Conservation (phyloP, 2,329 filamentous ascomycete genomes). For the Scolecobasidium constrictum region DNA sequence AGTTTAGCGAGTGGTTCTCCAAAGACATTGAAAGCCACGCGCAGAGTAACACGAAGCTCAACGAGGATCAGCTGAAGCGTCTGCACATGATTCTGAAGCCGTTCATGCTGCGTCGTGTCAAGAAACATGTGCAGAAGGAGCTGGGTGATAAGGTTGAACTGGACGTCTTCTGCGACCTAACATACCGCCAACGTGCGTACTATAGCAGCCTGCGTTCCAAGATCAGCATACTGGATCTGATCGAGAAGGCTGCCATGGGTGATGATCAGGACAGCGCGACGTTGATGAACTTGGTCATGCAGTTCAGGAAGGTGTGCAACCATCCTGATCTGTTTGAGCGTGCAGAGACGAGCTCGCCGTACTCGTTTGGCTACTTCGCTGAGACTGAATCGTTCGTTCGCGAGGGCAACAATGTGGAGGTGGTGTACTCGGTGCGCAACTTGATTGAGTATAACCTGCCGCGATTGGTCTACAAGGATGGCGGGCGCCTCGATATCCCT, state of each 20-base stretch:
- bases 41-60: constrained; percentile 98
- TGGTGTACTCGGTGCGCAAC: constrained; percentile 81
- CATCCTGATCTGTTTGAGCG: constrained; percentile 95
- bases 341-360: constrained; percentile 79
- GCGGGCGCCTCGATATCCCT: constrained; percentile 63
- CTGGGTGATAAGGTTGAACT: constrained; percentile 97
- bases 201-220: constrained; percentile 90
- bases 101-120: constrained; percentile 98
- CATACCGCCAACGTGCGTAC: constrained; percentile 88
- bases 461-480: constrained; percentile 68
- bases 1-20: constrained; percentile 89
- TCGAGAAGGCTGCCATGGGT: constrained; percentile 90
- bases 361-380: constrained; percentile 75
- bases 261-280: constrained; percentile 93
- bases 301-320: constrained; percentile 98
- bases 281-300: constrained; percentile 98
- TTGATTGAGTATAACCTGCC: constrained; percentile 78
- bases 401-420: constrained; percentile 68
- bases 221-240: constrained; percentile 97
- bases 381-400: constrained; percentile 93
- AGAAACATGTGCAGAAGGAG: constrained; percentile 99
- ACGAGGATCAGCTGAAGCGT: constrained; percentile 93
- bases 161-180: constrained; percentile 93
- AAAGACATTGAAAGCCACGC: constrained; percentile 97
- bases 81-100: constrained; percentile 98